Evolutionary conservation across 768 basidiomycete species (phyloP).

Genomic region (Russula vinacea): DNA sequence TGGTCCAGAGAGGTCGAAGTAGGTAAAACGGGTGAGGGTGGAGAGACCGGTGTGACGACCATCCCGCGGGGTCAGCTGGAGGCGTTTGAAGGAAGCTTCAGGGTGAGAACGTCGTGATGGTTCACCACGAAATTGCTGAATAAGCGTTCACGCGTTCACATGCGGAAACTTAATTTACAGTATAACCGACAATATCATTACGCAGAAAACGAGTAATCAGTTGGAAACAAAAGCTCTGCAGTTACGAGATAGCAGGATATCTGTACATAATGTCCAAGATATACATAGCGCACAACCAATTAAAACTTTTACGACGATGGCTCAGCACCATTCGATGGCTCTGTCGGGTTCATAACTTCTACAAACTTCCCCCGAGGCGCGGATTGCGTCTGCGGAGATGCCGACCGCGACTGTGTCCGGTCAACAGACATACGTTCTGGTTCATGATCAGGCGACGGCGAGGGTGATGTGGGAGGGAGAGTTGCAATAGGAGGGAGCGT

Average conservation of each 20-base stretch:
- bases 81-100: not conserved
- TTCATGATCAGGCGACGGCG: slow-evolving; percentile 46
- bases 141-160: not conserved
- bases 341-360: slow-evolving; percentile 52
- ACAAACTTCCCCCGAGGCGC: slow-evolving; percentile 52
- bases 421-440: slow-evolving; percentile 52
- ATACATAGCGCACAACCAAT: slow-evolving; percentile 21
- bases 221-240: slow-evolving; percentile 9
- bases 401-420: slow-evolving; percentile 43
- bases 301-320: slow-evolving; percentile 34
- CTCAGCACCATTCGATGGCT: slow-evolving; percentile 40
- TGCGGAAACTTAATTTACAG: too few relatives aligned
- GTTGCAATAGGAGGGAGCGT: slow-evolving; percentile 70
- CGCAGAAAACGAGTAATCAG: slow-evolving; percentile 14
- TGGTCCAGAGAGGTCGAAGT: slow-evolving; percentile 2
- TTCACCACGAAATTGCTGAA: slow-evolving; percentile 3
- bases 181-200: slow-evolving; percentile 13
- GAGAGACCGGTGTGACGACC: slow-evolving; percentile 6
- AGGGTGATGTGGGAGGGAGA: slow-evolving; percentile 57
- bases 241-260: slow-evolving; percentile 22
- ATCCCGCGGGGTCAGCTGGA: not conserved
- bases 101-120: not conserved
- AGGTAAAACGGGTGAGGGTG: slow-evolving; percentile 2
- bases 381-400: slow-evolving; percentile 43
- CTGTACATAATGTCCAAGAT: slow-evolving; percentile 28